Evolutionary conservation across 306 rosid genomes (phyloP), one percentile per base, ranked within the genome.

Genomic region (Citrullus mucosospermus): DNA sequence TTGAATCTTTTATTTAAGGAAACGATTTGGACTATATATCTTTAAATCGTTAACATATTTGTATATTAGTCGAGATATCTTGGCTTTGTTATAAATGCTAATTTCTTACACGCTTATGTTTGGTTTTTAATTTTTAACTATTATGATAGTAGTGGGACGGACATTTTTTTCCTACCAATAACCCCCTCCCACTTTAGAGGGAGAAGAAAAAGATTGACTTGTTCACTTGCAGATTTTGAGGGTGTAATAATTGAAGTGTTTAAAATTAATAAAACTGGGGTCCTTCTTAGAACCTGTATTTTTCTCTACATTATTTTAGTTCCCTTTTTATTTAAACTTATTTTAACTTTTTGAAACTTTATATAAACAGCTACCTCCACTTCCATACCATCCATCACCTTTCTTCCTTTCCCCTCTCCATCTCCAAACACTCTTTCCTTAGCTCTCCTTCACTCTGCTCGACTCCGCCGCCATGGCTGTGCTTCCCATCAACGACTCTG

Each of bases 401-500:
- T 6, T n/a, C 61, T 6, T 11, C 25, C 9, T 56, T 6, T n/a
- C 61, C 4, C 25, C 25, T 32, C 36, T 32, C 36, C 36, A 2
- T 32, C 36, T 32, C 36, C 4, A 32, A 32, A 3, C 36, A 32
- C 36, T 32, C 36, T 32, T 32, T 32, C 36, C 36, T 32, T 32
- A 32, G 36, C 36, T 32, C 36, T 32, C 36, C 36, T 32, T 32
- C 25, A 7, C 3, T 5, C 2, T 4, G 0, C 2, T 55, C 2
- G 0, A 18, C 25, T 17, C 22, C 9, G 2, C 20, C 2, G 63
- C 83, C 74, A 70, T 38, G 9, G 86, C 70, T 5, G 57, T 60
- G 73, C 53, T 62, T 79, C 75, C 86, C 6, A 43, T 46, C 9
- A 54, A 22, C 61, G 7, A 39, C 79, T 78, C 84, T 66, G 67